These are phyloP conservation scores for Steccherinum ochraceum DNA, from an alignment of 768 basidiomycete genomes.

Conservation along the genomic window DNA sequence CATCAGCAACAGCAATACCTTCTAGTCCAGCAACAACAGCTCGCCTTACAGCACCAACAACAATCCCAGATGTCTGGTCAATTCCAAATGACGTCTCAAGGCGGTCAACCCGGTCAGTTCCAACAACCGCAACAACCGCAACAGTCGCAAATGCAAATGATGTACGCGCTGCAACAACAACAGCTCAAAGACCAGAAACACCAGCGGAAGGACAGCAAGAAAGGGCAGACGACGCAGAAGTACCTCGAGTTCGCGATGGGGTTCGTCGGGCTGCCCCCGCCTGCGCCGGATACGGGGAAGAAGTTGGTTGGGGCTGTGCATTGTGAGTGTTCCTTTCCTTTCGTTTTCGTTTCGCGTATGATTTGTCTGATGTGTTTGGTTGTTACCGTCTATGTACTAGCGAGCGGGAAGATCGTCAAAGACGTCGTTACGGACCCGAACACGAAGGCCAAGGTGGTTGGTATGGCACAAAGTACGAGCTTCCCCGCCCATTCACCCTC, in stretches of 20 bases:
- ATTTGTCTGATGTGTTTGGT: not conserved
- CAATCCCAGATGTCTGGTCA: not conserved
- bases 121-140: not conserved
- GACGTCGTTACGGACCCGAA: not conserved
- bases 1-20: not conserved
- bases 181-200: not conserved
- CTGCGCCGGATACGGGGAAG: slow-evolving; percentile 1
- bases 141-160: not conserved
- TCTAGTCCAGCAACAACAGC: not conserved
- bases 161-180: not conserved
- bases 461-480: not conserved
- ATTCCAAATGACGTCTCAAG: not conserved
- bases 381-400: not conserved
- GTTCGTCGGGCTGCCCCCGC: not conserved
- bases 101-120: not conserved
- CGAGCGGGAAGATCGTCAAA: not conserved
- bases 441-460: not conserved
- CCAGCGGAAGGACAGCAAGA: too few species aligned
- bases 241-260: not conserved
- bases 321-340: not conserved
- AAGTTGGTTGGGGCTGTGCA: not conserved
- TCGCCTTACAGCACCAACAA: not conserved
- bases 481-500: not conserved
- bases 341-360: not conserved
- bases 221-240: not conserved